A percentile compares a stretch with the other conserved stretches of the same genome.
These are phyloP conservation scores for Sicyos baderoa DNA, from an alignment of 306 rosid species.

Conservation along the genomic window DNA sequence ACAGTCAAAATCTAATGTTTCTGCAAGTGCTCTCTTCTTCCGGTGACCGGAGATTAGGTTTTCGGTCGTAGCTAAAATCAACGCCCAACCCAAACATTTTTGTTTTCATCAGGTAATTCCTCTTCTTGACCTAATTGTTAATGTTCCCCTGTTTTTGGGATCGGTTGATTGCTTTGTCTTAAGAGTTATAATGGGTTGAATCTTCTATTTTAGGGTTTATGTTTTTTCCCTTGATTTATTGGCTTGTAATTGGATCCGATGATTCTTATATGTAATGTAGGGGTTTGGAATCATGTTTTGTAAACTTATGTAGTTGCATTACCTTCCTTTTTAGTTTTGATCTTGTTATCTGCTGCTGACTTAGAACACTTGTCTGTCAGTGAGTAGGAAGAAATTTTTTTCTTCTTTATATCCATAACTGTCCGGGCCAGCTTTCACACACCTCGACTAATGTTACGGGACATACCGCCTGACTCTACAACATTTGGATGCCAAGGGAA, in stretches of 20 bases:
- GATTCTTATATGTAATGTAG: neutral
- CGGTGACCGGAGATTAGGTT: slow-evolving; percentile 1
- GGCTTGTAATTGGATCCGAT: neutral
- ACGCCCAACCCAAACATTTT: neutral
- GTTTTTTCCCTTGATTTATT: neutral
- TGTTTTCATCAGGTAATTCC: neutral
- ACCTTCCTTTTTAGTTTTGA: neutral
- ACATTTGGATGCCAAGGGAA: too few species aligned
- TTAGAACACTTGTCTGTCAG: neutral
- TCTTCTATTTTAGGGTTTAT: neutral
- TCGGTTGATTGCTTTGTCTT: neutral
- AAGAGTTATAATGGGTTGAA: neutral
- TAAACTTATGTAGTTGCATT: neutral
- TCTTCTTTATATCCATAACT: too few species aligned
- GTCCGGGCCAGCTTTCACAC: too few species aligned
- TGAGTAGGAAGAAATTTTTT: neutral
- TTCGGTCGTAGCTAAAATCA: neutral
- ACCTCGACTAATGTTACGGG: too few species aligned
- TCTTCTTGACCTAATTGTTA: slow-evolving; percentile 2
- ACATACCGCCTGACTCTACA: too few species aligned
- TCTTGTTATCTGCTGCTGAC: neutral
- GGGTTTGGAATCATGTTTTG: neutral
- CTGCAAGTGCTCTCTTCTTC: neutral
- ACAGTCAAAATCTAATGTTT: neutral
- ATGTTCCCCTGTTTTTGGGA: neutral